Conservation (phyloP, 805 yeast species). For the Monosporozyma unispora region DNA sequence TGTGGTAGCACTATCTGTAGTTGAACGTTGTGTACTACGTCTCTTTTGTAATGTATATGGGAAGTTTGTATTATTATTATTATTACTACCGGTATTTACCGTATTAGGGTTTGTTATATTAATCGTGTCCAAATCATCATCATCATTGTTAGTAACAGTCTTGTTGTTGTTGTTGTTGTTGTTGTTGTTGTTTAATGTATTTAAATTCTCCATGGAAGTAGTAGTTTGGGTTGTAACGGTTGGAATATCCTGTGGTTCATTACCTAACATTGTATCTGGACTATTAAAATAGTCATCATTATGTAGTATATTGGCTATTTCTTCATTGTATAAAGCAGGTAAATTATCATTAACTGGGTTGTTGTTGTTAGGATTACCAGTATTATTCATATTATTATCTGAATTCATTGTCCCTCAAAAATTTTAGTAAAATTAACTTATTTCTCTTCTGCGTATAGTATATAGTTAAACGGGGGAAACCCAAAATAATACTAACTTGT, state of each 20-base stretch:
- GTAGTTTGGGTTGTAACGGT: background rate
- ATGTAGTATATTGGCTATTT: conserved; percentile 19
- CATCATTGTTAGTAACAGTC: background rate
- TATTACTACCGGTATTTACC: background rate
- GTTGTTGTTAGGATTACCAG: background rate
- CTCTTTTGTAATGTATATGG: background rate
- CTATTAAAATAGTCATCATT: background rate
- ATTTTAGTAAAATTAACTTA: no score
- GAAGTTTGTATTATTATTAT: background rate
- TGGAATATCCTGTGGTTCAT: background rate
- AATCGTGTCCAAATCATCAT: background rate
- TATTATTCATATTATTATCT: background rate
- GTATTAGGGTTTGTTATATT: background rate
- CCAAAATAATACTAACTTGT: no score
- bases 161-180: no score
- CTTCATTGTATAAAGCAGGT: conserved; percentile 20
- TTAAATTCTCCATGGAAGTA: background rate
- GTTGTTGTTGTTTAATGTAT: background rate
- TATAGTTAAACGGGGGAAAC: no score
- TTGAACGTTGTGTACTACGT: background rate
- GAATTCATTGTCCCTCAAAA: background rate
- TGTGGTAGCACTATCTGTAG: background rate
- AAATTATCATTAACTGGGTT: conserved; percentile 35
- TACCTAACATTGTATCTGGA: background rate
- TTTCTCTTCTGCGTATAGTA: no score